These are phyloP conservation scores for Raffaelea albimanens DNA, from an alignment of 2,329 filamentous ascomycete genomes.

Conservation along the genomic window DNA sequence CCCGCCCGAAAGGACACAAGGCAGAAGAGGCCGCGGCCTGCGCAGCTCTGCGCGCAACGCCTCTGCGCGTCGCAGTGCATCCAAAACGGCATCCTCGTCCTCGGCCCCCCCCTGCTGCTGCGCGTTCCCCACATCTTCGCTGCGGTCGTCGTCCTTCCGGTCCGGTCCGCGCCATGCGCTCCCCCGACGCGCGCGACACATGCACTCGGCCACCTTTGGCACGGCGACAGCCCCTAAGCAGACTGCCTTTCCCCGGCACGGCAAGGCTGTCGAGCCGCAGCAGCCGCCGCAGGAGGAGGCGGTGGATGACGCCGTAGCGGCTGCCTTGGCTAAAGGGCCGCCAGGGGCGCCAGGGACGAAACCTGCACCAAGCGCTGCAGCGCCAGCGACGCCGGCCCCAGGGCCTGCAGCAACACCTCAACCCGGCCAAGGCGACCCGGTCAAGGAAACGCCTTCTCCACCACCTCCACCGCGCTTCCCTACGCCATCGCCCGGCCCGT, in stretches of 20 bases:
- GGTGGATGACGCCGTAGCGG: constrained; percentile 11
- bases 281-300: constrained; percentile 14
- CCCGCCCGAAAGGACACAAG: not conserved
- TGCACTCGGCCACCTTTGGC: constrained; percentile 24
- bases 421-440: too few species aligned
- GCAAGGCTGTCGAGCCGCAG: constrained; percentile 50
- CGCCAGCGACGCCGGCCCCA: too few species aligned
- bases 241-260: constrained; percentile 43
- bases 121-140: constrained; percentile 4
- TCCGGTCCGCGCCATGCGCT: too few species aligned
- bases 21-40: not conserved
- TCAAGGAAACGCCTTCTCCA: too few species aligned
- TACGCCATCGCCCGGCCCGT: too few species aligned
- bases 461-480: too few species aligned
- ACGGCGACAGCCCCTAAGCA: constrained; percentile 27
- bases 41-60: too few species aligned
- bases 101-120: too few species aligned
- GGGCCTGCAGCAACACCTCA: too few species aligned
- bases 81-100: too few species aligned
- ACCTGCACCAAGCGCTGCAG: not conserved
- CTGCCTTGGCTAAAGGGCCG: not conserved
- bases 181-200: constrained; percentile 9
- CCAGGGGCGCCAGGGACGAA: not conserved
- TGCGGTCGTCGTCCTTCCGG: too few species aligned
- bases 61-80: too few species aligned